Base-by-base conservation (phyloP, 306 rosid species). In the Glycine tomentella region DNA sequence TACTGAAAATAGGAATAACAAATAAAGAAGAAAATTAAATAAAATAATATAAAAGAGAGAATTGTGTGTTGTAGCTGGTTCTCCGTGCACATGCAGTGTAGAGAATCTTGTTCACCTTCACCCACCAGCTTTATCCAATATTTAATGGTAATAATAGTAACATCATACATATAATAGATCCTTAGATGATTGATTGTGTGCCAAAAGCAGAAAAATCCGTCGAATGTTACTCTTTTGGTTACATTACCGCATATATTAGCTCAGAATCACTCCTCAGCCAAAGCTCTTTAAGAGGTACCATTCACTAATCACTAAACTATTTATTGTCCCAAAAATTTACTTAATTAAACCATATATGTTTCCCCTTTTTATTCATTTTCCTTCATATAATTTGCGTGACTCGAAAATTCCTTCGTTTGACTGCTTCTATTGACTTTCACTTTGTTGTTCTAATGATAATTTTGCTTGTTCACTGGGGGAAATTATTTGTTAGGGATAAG, bases 201-300 rank as follows among this genome's bases (percentile, higher is more conserved):
- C 75, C 34, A 38, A 80, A 83, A 83, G 42, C 74, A 31, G 64
- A 72, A 76, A 74, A 64, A 40, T 76, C 59, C 61, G 8, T 82
- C 25, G 15, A 55, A 34, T 73, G 81, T 59, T 62, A 11, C 75
- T 50, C 72, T 63, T 77, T 80, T 76, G 5, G 74, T 84, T 6
- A 12, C 73, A 25, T 25, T 25, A 25, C 2, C 2, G 2, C 31
- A 14, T 12, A 58, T 25, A 9, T 16, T 68, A 48, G 3, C 80
- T 33, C 64, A 51, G 79, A 86, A 58, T 42, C 70, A 34, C 33
- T 77, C 6, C 53, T 38, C 25, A 77, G 2, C 51, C 80, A 33
- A 74, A 36, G 56, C 74, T 57, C 64, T 58, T 25, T 77, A 7
- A 42, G 49, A 87, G 89, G 89, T 83, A 81, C 40, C 40, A 42